Conservation (phyloP, 1,284 basidiomycete genomes). For the Ustilago nuda region DNA sequence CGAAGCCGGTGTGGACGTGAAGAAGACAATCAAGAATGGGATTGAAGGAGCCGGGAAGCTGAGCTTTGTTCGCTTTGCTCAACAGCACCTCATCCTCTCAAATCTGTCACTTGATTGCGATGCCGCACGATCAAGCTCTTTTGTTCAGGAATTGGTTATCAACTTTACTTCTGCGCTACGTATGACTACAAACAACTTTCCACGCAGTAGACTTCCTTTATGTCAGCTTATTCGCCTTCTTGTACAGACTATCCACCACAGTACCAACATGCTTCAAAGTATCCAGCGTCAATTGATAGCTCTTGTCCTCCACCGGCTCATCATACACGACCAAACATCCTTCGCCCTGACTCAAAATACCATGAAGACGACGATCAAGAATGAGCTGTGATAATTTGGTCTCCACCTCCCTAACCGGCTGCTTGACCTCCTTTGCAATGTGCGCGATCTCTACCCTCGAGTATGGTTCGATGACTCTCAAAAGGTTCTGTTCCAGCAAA, state of each 20-base stretch:
- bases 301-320: constrained; percentile 81
- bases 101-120: not conserved
- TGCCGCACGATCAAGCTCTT: not conserved
- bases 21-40: no score
- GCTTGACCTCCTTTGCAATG: constrained; percentile 88
- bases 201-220: not conserved
- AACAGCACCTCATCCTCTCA: no score
- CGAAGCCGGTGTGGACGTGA: no score
- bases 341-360: constrained; percentile 92
- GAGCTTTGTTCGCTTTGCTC: no score
- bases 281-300: constrained; percentile 86
- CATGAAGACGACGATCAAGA: constrained; percentile 91
- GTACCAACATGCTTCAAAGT: constrained; percentile 90
- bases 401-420: constrained; percentile 91
- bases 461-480: constrained; percentile 95
- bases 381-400: constrained; percentile 99
- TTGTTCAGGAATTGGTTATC: not conserved
- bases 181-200: not conserved
- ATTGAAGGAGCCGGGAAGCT: no score
- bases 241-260: constrained; percentile 90
- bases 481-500: constrained; percentile 90
- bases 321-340: constrained; percentile 93
- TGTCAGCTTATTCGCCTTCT: constrained; percentile 69
- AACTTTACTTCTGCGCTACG: not conserved
- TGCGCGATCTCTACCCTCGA: constrained; percentile 89